phyloP scores from a whole-genome alignment of 2,329 filamentous ascomycete genomes.

The Neonectria sp. region DNA sequence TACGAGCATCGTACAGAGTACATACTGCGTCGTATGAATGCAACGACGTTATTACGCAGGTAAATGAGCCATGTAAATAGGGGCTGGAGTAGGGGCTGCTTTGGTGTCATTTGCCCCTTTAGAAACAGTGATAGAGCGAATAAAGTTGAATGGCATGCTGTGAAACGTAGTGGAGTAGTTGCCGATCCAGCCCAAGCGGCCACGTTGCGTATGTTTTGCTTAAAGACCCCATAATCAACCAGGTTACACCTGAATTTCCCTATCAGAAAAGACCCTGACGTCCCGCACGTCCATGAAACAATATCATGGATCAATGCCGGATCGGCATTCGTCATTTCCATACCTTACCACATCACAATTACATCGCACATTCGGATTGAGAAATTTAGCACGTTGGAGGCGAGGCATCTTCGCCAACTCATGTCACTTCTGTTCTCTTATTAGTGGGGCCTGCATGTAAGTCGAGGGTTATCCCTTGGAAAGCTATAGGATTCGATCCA shows the following conservation, averaged over 20 bases:
- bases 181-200: slow-evolving; percentile 1
- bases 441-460: background rate
- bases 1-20: background rate
- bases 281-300: background rate
- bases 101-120: background rate
- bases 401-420: background rate
- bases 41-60: background rate
- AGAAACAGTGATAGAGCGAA: background rate
- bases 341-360: background rate
- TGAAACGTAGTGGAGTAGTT: background rate
- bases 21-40: background rate
- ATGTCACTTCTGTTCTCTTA: background rate
- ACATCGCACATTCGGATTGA: background rate
- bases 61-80: background rate
- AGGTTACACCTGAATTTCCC: background rate
- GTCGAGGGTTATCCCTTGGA: background rate
- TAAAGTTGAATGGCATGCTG: background rate
- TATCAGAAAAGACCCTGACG: background rate
- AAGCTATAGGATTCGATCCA: background rate
- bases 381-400: background rate
- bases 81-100: background rate
- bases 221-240: background rate
- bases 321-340: background rate
- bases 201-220: background rate
- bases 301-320: background rate